A percentile compares a stretch with the other conserved stretches of the same genome.
Evolutionary conservation across 352 stramenopile species (phyloP).

Genomic region (Pseudoperonospora humuli): DNA sequence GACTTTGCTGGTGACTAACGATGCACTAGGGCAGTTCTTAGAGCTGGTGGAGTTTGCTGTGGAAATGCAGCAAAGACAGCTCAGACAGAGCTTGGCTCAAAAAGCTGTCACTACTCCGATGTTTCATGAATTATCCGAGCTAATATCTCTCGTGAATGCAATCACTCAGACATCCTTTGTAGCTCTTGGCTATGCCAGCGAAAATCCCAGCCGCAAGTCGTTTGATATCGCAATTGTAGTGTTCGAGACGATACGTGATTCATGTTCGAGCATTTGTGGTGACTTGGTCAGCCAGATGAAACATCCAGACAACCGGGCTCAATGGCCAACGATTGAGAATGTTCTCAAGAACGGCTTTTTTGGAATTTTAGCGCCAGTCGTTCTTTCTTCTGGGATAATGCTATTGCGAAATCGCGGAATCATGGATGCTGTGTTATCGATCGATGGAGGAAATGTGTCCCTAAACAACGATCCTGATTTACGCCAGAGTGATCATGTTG

Average conservation of each 20-base stretch:
- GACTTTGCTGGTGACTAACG: conserved; percentile 18
- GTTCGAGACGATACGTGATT: conserved; percentile 19
- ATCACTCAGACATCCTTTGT: conserved; percentile 35
- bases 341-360: conserved; percentile 30
- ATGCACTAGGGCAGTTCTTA: conserved; percentile 25
- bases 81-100: conserved; percentile 1
- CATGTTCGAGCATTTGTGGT: conserved; percentile 21
- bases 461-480: background rate
- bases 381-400: conserved; percentile 31
- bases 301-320: conserved; percentile 1
- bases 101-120: background rate
- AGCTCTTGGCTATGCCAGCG: background rate
- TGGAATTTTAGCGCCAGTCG: conserved; percentile 29
- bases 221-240: conserved; percentile 19
- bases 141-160: conserved; percentile 41
- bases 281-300: conserved; percentile 12
- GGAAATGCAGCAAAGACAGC: conserved; percentile 24
- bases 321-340: conserved; percentile 16
- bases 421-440: conserved; percentile 5
- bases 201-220: background rate
- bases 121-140: conserved; percentile 16
- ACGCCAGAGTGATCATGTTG: background rate
- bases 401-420: conserved; percentile 25
- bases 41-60: conserved; percentile 31
- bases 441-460: background rate